Evolutionary conservation across 2,329 filamentous ascomycete genomes (phyloP).

Genomic region (Bertia moriformis): DNA sequence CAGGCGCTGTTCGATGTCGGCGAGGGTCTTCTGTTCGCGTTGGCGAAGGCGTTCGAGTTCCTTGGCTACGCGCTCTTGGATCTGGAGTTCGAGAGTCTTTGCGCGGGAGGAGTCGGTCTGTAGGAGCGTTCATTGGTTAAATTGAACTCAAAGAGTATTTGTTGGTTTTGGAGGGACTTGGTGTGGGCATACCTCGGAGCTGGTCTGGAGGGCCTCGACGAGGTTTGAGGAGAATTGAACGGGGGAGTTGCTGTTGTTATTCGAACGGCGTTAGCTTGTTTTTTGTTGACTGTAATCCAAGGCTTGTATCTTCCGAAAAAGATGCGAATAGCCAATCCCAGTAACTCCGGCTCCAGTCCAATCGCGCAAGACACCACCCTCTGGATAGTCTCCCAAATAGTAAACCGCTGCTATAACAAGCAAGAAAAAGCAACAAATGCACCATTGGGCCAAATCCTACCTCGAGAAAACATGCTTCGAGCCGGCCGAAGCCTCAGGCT

Average conservation of each 20-base stretch:
- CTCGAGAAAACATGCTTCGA: conserved; percentile 1
- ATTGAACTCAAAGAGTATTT: conserved; percentile 2
- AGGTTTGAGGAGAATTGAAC: conserved; percentile 57
- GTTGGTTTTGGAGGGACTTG: conserved; percentile 2
- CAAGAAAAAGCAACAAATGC: no score
- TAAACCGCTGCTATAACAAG: no score
- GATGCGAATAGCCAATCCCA: no score
- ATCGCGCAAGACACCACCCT: no score
- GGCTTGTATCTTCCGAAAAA: no score
- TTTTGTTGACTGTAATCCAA: no score
- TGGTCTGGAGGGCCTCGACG: conserved; percentile 69
- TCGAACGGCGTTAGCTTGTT: no score
- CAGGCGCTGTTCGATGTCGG: conserved; percentile 51
- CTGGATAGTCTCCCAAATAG: no score
- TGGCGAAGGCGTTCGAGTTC: conserved; percentile 71
- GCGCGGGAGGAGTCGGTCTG: conserved; percentile 81
- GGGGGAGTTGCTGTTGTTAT: neutral
- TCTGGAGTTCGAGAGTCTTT: conserved; percentile 69
- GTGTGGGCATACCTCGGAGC: conserved; percentile 55
- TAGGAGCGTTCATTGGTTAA: conserved; percentile 1
- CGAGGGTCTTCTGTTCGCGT: conserved; percentile 55
- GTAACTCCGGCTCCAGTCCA: no score
- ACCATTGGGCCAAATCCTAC: no score
- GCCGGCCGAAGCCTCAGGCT: conserved; percentile 1
- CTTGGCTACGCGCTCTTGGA: conserved; percentile 72